Conservation (phyloP, 2,329 filamentous ascomycete species). For the Colletotrichum endophyticum region DNA sequence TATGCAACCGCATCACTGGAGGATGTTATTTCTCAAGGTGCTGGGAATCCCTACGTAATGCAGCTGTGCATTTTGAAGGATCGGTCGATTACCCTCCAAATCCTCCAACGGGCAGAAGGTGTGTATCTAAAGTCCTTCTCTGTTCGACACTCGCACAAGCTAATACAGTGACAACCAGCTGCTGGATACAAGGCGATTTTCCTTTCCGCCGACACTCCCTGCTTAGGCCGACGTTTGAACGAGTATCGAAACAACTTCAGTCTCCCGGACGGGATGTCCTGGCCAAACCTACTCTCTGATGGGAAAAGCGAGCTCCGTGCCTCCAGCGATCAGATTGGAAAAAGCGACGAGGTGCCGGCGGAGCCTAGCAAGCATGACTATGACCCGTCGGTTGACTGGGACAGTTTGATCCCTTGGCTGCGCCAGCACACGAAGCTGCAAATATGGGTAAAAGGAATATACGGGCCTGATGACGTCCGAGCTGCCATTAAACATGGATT, state of each 20-base stretch:
- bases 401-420: constrained; percentile 52
- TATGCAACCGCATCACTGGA: constrained; percentile 51
- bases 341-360: neutral
- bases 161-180: neutral
- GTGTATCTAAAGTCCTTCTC: constrained; percentile 4
- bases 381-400: constrained; percentile 40
- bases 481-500: constrained; percentile 50
- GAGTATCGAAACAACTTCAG: constrained; percentile 58
- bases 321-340: neutral
- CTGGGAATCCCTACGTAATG: constrained; percentile 43
- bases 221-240: constrained; percentile 56
- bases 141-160: neutral
- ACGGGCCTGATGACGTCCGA: constrained; percentile 42
- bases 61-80: constrained; percentile 60
- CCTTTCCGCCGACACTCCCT: constrained; percentile 58
- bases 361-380: neutral
- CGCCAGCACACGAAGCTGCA: constrained; percentile 49
- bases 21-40: constrained; percentile 45
- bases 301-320: constrained; percentile 23
- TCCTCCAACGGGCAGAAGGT: constrained; percentile 49
- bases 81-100: constrained; percentile 41
- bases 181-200: constrained; percentile 54
- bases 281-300: neutral
- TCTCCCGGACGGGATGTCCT: neutral
- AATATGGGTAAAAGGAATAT: constrained; percentile 41